These are phyloP conservation scores for Senna tora DNA, from an alignment of 306 rosid genomes.

Conservation along the genomic window DNA sequence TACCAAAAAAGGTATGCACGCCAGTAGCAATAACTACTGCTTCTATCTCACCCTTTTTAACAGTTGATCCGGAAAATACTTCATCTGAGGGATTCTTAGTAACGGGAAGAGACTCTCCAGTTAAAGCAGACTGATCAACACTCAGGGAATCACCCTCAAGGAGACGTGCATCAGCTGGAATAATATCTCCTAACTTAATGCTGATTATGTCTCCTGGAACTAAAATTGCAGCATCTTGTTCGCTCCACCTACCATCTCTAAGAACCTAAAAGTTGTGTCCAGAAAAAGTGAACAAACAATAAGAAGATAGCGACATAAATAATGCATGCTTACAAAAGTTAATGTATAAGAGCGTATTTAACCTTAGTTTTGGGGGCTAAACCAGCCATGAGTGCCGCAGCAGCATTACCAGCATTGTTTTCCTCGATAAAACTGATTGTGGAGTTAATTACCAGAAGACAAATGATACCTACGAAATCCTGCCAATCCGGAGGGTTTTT, in stretches of 20 bases:
- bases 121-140: slow-evolving; percentile 96
- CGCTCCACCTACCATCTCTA: slow-evolving; percentile 91
- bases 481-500: slow-evolving; percentile 98
- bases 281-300: slow-evolving; percentile 32
- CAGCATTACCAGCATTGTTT: slow-evolving; percentile 98
- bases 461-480: slow-evolving; percentile 86
- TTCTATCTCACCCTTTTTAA: slow-evolving; percentile 97
- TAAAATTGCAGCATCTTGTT: slow-evolving; percentile 93
- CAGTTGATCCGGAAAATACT: slow-evolving; percentile 97
- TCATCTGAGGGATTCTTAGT: slow-evolving; percentile 92
- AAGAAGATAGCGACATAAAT: not conserved
- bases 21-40: slow-evolving; percentile 99
- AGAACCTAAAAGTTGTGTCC: slow-evolving; percentile 64
- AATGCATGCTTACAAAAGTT: slow-evolving; percentile 9
- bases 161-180: slow-evolving; percentile 99
- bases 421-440: slow-evolving; percentile 96
- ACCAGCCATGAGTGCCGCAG: slow-evolving; percentile 99
- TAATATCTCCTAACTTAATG: slow-evolving; percentile 91
- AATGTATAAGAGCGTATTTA: slow-evolving; percentile 12
- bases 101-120: slow-evolving; percentile 96
- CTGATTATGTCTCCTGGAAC: slow-evolving; percentile 98
- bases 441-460: slow-evolving; percentile 80
- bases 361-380: slow-evolving; percentile 99
- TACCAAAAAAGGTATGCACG: slow-evolving; percentile 97
- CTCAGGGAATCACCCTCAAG: slow-evolving; percentile 98